These are phyloP conservation scores for Dentiscutata heterogama DNA, from an alignment of 371 early-diverging fungal species.

Conservation along the genomic window DNA sequence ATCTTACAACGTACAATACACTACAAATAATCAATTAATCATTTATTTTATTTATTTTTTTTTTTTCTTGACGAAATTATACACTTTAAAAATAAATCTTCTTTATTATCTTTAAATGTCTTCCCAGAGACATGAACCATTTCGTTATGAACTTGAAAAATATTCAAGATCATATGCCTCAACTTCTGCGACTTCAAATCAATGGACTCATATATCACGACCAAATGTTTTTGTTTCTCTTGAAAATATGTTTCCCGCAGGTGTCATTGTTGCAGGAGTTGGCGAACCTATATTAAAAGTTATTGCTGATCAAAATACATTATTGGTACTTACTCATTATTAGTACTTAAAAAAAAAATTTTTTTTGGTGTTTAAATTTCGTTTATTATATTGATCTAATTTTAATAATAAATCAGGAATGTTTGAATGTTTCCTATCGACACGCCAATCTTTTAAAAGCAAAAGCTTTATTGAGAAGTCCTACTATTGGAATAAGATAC, in stretches of 20 bases:
- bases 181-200: not conserved
- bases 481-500: constrained; percentile 38
- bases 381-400: not conserved
- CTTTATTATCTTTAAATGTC: no score
- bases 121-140: not conserved
- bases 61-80: no score
- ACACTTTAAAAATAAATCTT: no score
- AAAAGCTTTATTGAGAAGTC: constrained; percentile 5
- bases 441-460: constrained; percentile 1
- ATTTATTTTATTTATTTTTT: no score
- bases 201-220: constrained; percentile 10
- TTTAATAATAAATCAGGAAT: not conserved
- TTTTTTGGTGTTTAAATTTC: no score
- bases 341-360: not conserved
- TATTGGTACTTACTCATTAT: not conserved
- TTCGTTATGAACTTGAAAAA: constrained; percentile 15
- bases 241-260: constrained; percentile 23
- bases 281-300: constrained; percentile 7
- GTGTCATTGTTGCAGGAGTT: not conserved
- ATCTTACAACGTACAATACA: no score
- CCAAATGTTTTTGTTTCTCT: constrained; percentile 1
- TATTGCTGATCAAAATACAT: not conserved
- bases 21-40: no score
- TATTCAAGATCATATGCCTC: constrained; percentile 1
- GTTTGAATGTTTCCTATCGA: constrained; percentile 22